These are phyloP conservation scores for Corylus heterophylla DNA, from an alignment of 306 rosid genomes.

Conservation along the genomic window DNA sequence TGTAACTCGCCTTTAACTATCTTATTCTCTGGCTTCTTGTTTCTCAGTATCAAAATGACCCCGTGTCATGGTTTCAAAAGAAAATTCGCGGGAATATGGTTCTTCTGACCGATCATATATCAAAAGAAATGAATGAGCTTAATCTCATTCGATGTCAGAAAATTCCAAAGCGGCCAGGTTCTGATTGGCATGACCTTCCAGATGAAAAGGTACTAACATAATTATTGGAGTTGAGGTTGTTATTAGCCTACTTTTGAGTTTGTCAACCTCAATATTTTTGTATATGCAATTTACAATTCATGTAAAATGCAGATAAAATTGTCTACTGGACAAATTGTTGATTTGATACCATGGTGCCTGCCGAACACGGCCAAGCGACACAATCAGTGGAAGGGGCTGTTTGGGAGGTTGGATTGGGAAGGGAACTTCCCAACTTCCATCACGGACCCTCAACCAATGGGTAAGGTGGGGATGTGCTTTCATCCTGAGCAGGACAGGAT, in stretches of 20 bases:
- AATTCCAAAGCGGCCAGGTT: slow-evolving; percentile 90
- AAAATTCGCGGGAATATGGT: slow-evolving; percentile 69
- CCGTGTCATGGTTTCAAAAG: slow-evolving; percentile 92
- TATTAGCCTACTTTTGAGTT: slow-evolving; percentile 3
- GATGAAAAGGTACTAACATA: slow-evolving; percentile 68
- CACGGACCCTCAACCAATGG: slow-evolving; percentile 99
- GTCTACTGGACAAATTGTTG: slow-evolving; percentile 75
- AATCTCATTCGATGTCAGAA: slow-evolving; percentile 81
- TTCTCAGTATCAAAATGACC: slow-evolving; percentile 69
- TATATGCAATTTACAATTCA: slow-evolving; percentile 15
- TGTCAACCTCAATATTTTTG: not conserved
- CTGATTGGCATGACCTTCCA: slow-evolving; percentile 95
- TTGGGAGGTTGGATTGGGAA: slow-evolving; percentile 95
- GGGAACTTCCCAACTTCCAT: slow-evolving; percentile 97
- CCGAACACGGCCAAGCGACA: slow-evolving; percentile 98
- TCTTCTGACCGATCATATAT: slow-evolving; percentile 80
- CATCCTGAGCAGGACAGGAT: slow-evolving; percentile 97
- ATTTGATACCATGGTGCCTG: slow-evolving; percentile 97
- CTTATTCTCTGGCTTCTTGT: slow-evolving; percentile 14
- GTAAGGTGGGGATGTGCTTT: slow-evolving; percentile 99
- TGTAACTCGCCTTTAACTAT: slow-evolving; percentile 10
- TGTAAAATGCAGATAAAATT: slow-evolving; percentile 56
- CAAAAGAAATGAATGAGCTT: slow-evolving; percentile 95
- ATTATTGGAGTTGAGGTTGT: not conserved
- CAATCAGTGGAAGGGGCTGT: slow-evolving; percentile 96